phyloP scores from a whole-genome alignment of 2,329 filamentous ascomycete species.

The Metarhizium sp. region DNA sequence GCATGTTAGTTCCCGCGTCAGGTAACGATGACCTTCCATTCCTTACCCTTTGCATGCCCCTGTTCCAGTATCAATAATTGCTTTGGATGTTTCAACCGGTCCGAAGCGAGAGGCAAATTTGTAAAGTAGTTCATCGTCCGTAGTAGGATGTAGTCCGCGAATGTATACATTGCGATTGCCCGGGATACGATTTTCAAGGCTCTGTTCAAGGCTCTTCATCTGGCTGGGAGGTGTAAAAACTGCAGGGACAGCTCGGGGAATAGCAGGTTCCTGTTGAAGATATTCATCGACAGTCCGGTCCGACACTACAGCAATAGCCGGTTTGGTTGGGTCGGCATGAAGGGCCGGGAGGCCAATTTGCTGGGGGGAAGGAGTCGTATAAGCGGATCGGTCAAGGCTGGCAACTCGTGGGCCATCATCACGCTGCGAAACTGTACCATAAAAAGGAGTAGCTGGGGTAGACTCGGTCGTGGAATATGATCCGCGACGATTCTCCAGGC shows the following conservation, averaged over 20 bases:
- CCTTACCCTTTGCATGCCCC: constrained; percentile 91
- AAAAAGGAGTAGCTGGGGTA: constrained; percentile 56
- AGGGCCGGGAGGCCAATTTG: constrained; percentile 37
- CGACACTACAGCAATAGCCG: constrained; percentile 24
- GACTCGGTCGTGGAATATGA: constrained; percentile 62
- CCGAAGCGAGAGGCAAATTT: constrained; percentile 82
- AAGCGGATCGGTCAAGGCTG: constrained; percentile 52
- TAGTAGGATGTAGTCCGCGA: constrained; percentile 88
- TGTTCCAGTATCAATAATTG: constrained; percentile 91
- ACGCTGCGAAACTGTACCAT: constrained; percentile 46
- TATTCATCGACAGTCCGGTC: constrained; percentile 53
- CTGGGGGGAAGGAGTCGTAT: constrained; percentile 58
- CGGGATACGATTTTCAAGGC: constrained; percentile 80
- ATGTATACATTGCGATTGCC: constrained; percentile 99
- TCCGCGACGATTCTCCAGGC: constrained; percentile 54
- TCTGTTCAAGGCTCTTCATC: constrained; percentile 85
- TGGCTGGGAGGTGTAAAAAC: constrained; percentile 78
- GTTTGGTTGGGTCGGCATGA: constrained; percentile 33
- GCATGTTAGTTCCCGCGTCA: constrained; percentile 2
- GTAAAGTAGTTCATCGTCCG: constrained; percentile 81
- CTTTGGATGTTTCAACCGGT: constrained; percentile 91
- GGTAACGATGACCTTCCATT: background rate
- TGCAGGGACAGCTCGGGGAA: constrained; percentile 84
- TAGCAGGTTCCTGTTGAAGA: constrained; percentile 65
- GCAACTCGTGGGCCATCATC: constrained; percentile 52